Percentiles rank a stretch among this genome's conserved stretches.
These are phyloP conservation scores for Chaetomium olivaceum DNA, from an alignment of 2,329 filamentous ascomycete genomes.

Conservation along the genomic window DNA sequence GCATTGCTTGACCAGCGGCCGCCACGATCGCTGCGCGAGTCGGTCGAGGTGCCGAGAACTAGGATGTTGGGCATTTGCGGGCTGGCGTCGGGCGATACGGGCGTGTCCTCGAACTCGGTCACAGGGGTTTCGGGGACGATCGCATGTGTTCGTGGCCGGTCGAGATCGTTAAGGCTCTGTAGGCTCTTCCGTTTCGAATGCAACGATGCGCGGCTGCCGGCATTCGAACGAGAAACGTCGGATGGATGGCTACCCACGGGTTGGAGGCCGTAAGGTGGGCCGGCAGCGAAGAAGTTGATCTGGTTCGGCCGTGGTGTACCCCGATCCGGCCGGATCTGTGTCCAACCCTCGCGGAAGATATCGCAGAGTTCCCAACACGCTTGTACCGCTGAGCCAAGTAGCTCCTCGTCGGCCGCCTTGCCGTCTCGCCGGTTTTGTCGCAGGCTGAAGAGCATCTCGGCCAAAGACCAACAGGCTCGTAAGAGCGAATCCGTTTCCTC, in stretches of 20 bases:
- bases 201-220: constrained; percentile 50
- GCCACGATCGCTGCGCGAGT: constrained; percentile 52
- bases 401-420: constrained; percentile 73
- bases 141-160: constrained; percentile 50
- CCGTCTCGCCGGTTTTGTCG: constrained; percentile 78
- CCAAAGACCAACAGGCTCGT: constrained; percentile 83
- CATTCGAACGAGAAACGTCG: constrained; percentile 37
- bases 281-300: constrained; percentile 64
- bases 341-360: constrained; percentile 90
- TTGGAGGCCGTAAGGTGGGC: constrained; percentile 40
- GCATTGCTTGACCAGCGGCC: constrained; percentile 81
- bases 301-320: constrained; percentile 83
- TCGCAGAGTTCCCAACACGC: constrained; percentile 95
- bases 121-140: constrained; percentile 83
- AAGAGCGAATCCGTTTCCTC: constrained; percentile 84
- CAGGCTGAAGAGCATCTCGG: constrained; percentile 90
- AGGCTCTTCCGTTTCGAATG: constrained; percentile 56
- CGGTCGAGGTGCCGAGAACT: constrained; percentile 70
- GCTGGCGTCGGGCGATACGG: constrained; percentile 75
- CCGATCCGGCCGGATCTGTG: constrained; percentile 80
- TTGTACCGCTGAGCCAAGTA: constrained; percentile 83
- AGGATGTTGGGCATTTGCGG: constrained; percentile 83
- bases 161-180: constrained; percentile 48
- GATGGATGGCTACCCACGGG: constrained; percentile 31
- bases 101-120: constrained; percentile 91